Conservation (phyloP, 768 basidiomycete species). For the Termitomyces sp. region DNA sequence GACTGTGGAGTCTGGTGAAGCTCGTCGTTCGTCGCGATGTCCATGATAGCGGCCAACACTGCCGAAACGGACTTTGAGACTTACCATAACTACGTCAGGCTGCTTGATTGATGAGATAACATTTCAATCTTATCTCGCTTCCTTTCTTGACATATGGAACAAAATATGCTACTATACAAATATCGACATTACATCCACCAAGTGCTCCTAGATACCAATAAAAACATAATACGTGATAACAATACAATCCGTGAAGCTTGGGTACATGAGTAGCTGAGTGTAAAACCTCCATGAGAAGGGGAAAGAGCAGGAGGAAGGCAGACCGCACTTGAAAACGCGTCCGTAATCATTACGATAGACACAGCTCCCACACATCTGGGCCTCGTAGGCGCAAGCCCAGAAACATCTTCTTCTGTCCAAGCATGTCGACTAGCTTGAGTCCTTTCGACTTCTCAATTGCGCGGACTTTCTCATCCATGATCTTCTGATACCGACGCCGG, state of each 20-base stretch:
- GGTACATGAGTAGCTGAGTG: conserved; percentile 9
- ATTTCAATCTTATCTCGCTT: background rate
- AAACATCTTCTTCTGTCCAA: conserved; percentile 35
- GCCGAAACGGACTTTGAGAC: conserved; percentile 4
- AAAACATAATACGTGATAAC: conserved; percentile 2
- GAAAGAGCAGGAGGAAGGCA: background rate
- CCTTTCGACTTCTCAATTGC: conserved; percentile 41
- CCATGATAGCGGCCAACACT: conserved; percentile 3
- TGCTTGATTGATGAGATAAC: conserved; percentile 10
- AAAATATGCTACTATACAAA: background rate
- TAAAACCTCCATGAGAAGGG: background rate
- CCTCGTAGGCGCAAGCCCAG: conserved; percentile 33
- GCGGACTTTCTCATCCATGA: conserved; percentile 22
- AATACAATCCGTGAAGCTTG: conserved; percentile 5
- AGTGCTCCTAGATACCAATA: background rate
- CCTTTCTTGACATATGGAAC: conserved; percentile 5
- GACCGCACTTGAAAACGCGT: background rate
- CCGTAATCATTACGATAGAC: conserved; percentile 14
- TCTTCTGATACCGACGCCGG: conserved; percentile 30
- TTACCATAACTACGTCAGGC: conserved; percentile 7
- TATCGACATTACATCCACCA: background rate
- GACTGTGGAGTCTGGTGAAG: background rate
- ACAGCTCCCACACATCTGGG: conserved; percentile 33
- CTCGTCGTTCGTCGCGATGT: conserved; percentile 3
- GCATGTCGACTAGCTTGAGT: conserved; percentile 51